A percentile compares a stretch with the other conserved stretches of the same genome.
Conservation (phyloP, 2,329 filamentous ascomycete genomes). For the Scortechinia acanthostroma region DNA sequence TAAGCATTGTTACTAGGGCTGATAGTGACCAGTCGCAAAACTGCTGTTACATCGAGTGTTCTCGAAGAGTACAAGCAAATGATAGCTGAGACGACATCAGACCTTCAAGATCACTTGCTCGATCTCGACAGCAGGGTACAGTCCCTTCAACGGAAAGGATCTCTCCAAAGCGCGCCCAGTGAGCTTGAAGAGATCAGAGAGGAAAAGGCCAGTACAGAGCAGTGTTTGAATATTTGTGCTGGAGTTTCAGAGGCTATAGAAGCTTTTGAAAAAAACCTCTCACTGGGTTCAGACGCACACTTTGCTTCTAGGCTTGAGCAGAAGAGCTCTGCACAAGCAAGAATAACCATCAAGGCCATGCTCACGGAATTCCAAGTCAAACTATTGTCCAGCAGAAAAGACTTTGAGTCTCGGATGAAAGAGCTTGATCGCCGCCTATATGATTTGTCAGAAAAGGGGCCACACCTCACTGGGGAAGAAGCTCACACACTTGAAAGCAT, state of each 20-base stretch:
- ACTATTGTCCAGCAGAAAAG: not conserved
- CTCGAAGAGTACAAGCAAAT: conserved; percentile 6
- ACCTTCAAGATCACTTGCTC: too few species aligned
- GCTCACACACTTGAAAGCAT: conserved; percentile 4
- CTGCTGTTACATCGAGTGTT: conserved; percentile 4
- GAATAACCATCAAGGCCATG: too few species aligned
- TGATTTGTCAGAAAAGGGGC: conserved; percentile 3
- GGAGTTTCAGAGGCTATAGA: conserved; percentile 6
- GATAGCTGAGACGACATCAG: not conserved
- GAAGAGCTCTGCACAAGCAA: not conserved
- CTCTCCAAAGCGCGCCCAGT: too few species aligned
- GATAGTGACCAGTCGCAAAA: conserved; percentile 1
- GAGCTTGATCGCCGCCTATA: not conserved
- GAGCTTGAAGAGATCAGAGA: conserved; percentile 5
- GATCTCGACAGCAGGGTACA: too few species aligned
- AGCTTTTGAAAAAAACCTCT: not conserved
- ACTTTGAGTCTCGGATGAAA: not conserved
- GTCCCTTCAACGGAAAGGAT: too few species aligned
- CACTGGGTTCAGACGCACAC: not conserved
- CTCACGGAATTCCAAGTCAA: too few species aligned
- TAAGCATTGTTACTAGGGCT: conserved; percentile 2
- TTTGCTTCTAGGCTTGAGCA: not conserved
- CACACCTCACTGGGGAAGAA: conserved; percentile 2
- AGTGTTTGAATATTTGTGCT: conserved; percentile 6
- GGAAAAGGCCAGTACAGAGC: conserved; percentile 6